Base-by-base conservation (phyloP, 208 protist genomes). In the Strigomonas culicis region DNA sequence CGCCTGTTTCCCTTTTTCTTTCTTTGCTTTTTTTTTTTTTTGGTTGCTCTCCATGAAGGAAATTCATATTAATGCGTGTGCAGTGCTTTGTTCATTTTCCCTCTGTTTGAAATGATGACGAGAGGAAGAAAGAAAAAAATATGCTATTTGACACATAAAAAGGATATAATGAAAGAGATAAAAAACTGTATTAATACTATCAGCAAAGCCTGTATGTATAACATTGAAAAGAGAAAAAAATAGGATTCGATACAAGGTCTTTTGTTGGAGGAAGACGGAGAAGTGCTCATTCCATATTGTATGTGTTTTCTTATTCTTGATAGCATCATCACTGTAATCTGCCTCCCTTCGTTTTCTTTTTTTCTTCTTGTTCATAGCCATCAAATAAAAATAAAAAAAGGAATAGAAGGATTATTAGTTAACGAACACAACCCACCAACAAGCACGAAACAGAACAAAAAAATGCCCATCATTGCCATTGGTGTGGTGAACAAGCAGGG, bases 391-490 rank as follows among this genome's bases (percentile, higher is more conserved):
- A 46, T 43, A 31, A 46, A 58, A 58, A 66, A 34, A 22, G 19
- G 22, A 49, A 11, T 63, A 36, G 36, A 44, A 30, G 22, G 47
- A 24, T 24, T 30, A 58, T 36, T 49, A 43, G 44, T 51, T 47
- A 50, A 63, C 36, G 1, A 60, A 64, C 55, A 24, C 62, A 36
- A 49, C 13, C 57, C 19, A 47, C 57, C 25, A 50, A 32, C 6
- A 36, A 61, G n/a, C 6, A 60, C 27, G 47, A 60, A 46, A 50
- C 6, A 27, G 11, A 41, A 50, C 51, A 56, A 47, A 56, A 50
- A 52, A 21, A 95, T 95, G 90, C 75, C 84, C 50, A 82, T 95
- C 21, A 88, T 93, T 64, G 85, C 86, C 43, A 86, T 81, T 19
- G 86, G 82, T 63, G 66, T 95, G 15, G 90, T 95, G 17, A 92